These are phyloP conservation scores for Aphanomyces astaci DNA, from an alignment of 352 stramenopile species.

Conservation along the genomic window DNA sequence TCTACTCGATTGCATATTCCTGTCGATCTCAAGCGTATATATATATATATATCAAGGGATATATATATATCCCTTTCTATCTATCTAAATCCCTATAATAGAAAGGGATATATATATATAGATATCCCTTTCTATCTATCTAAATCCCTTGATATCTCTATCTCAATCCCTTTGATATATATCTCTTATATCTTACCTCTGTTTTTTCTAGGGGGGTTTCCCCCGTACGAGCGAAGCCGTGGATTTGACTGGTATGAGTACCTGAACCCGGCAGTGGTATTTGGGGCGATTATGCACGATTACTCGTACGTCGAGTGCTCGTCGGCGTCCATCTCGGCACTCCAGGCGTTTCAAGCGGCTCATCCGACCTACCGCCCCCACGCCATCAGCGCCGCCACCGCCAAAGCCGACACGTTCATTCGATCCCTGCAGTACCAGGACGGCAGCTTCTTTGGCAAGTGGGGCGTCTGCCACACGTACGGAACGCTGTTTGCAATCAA, in stretches of 20 bases:
- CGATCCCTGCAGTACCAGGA: slow-evolving; percentile 80
- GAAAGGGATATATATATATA: too few species aligned
- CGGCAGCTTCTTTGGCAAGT: slow-evolving; percentile 82
- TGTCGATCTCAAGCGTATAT: too few species aligned
- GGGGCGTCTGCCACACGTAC: slow-evolving; percentile 90
- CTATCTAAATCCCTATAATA: too few species aligned
- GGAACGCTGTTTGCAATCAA: slow-evolving; percentile 87
- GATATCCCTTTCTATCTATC: too few species aligned
- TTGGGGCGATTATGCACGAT: slow-evolving; percentile 95
- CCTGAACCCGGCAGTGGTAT: slow-evolving; percentile 86
- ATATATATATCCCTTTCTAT: too few species aligned
- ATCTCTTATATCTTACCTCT: too few species aligned
- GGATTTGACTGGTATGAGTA: slow-evolving; percentile 77
- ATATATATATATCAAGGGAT: too few species aligned
- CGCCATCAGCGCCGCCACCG: slow-evolving; percentile 49
- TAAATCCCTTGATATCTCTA: too few species aligned
- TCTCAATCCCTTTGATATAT: too few species aligned
- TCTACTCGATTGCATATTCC: too few species aligned
- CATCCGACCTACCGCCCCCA: slow-evolving; percentile 44
- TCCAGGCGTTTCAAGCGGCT: slow-evolving; percentile 62
- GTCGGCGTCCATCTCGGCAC: slow-evolving; percentile 73
- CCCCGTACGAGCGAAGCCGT: slow-evolving; percentile 24
- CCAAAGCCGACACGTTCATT: slow-evolving; percentile 63
- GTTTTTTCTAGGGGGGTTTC: slow-evolving; percentile 23
- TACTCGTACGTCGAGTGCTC: slow-evolving; percentile 90